phyloP scores from a whole-genome alignment of 208 protist genomes.

The Tritrichomonas foetus region DNA sequence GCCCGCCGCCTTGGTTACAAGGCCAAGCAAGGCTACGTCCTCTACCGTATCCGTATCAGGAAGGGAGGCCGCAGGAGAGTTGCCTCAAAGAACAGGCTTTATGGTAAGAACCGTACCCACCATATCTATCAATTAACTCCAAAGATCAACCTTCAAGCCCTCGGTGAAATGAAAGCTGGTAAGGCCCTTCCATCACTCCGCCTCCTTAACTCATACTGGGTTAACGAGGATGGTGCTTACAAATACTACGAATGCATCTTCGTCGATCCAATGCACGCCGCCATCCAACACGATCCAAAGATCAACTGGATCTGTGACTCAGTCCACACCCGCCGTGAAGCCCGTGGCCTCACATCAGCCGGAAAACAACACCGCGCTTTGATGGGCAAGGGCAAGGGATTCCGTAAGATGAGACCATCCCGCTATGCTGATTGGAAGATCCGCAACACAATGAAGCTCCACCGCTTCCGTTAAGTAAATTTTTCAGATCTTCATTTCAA shows the following conservation, averaged over 20 bases:
- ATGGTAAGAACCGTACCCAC: constrained; percentile 88
- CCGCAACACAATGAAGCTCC: constrained; percentile 87
- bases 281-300: constrained; percentile 90
- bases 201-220: constrained; percentile 99
- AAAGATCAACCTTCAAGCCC: neutral
- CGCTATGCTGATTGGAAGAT: constrained; percentile 90
- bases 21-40: constrained; percentile 95
- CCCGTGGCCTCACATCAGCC: constrained; percentile 92
- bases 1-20: constrained; percentile 98
- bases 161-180: neutral
- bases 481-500: no score
- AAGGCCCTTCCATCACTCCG: constrained; percentile 75
- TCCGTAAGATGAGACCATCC: constrained; percentile 85
- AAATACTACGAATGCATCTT: constrained; percentile 82
- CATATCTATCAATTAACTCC: constrained; percentile 46
- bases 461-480: constrained; percentile 72
- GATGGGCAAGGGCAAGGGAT: constrained; percentile 80
- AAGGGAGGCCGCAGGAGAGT: constrained; percentile 94
- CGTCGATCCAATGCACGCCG: constrained; percentile 91
- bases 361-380: constrained; percentile 89
- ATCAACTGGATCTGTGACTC: constrained; percentile 98
- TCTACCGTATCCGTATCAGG: constrained; percentile 96
- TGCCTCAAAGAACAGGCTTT: constrained; percentile 86
- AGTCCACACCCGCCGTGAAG: constrained; percentile 81
- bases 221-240: constrained; percentile 72